A percentile compares a stretch with the other conserved stretches of the same genome.
These are phyloP conservation scores for Gossypium thurberi DNA, from an alignment of 345 rosid genomes.

Conservation along the genomic window DNA sequence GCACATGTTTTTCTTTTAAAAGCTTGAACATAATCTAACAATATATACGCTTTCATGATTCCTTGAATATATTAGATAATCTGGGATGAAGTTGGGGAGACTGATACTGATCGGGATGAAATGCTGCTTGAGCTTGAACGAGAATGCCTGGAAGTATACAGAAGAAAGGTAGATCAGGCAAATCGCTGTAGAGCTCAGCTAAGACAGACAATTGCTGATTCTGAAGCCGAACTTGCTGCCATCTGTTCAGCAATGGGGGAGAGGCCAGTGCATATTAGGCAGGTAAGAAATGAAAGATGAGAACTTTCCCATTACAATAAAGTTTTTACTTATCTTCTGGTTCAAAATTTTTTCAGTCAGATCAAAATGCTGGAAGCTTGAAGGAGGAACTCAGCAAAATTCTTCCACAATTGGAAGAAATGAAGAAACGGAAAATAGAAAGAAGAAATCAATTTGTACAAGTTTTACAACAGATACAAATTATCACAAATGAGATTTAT, in stretches of 20 bases:
- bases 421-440: constrained; percentile 66
- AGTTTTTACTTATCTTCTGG: neutral
- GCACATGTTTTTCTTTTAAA: neutral
- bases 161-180: constrained; percentile 89
- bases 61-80: constrained; percentile 43
- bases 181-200: constrained; percentile 76
- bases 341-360: constrained; percentile 40
- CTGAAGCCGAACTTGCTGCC: constrained; percentile 85
- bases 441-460: constrained; percentile 73
- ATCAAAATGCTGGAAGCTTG: constrained; percentile 69
- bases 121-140: constrained; percentile 88
- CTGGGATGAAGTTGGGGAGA: constrained; percentile 97
- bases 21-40: neutral
- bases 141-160: constrained; percentile 90
- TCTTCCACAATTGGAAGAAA: constrained; percentile 83
- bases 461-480: constrained; percentile 47
- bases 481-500: constrained; percentile 53
- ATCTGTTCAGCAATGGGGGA: constrained; percentile 89
- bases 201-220: constrained; percentile 77
- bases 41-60: neutral
- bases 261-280: constrained; percentile 79
- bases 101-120: constrained; percentile 67
- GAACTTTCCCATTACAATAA: neutral
- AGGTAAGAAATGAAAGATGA: constrained; percentile 37
- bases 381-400: constrained; percentile 69